Conservation (phyloP, 345 rosid species). For the Syzygium grande region DNA sequence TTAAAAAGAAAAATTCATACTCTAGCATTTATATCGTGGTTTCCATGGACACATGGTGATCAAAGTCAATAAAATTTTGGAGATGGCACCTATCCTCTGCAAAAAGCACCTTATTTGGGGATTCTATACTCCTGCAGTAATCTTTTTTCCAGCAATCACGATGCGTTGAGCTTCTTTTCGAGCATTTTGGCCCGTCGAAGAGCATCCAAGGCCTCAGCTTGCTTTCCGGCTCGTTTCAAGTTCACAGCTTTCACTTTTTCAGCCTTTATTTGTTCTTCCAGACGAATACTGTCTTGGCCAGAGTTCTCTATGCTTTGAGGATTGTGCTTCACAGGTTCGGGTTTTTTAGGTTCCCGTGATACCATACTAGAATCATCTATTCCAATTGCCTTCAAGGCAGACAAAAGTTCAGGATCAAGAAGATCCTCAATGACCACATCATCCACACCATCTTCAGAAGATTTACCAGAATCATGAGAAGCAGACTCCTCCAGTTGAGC, state of each 20-base stretch:
- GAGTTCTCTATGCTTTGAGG: slow-evolving; percentile 19
- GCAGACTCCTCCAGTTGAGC: slow-evolving; percentile 63
- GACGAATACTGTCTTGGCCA: slow-evolving; percentile 42
- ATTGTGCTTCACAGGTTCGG: slow-evolving; percentile 15
- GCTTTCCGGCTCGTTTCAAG: slow-evolving; percentile 78
- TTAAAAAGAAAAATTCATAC: background rate
- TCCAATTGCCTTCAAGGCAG: slow-evolving; percentile 74
- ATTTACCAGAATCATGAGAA: slow-evolving; percentile 29
- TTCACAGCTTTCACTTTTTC: slow-evolving; percentile 74
- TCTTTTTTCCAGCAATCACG: slow-evolving; percentile 17
- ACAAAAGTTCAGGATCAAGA: slow-evolving; percentile 88
- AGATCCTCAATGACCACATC: slow-evolving; percentile 68
- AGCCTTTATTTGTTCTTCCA: slow-evolving; percentile 72
- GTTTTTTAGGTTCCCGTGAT: slow-evolving; percentile 15
- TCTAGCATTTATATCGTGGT: background rate
- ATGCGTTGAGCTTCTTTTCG: slow-evolving; percentile 60
- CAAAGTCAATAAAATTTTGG: background rate
- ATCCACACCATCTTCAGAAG: slow-evolving; percentile 21
- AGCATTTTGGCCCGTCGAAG: slow-evolving; percentile 64
- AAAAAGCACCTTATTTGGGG: background rate
- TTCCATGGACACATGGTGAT: background rate
- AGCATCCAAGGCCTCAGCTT: slow-evolving; percentile 85
- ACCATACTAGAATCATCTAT: slow-evolving; percentile 27
- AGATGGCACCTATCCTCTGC: background rate
- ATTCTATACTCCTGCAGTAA: background rate